These are phyloP conservation scores for Santalum album DNA, from an alignment of 164 flowering plant genomes.

Conservation along the genomic window DNA sequence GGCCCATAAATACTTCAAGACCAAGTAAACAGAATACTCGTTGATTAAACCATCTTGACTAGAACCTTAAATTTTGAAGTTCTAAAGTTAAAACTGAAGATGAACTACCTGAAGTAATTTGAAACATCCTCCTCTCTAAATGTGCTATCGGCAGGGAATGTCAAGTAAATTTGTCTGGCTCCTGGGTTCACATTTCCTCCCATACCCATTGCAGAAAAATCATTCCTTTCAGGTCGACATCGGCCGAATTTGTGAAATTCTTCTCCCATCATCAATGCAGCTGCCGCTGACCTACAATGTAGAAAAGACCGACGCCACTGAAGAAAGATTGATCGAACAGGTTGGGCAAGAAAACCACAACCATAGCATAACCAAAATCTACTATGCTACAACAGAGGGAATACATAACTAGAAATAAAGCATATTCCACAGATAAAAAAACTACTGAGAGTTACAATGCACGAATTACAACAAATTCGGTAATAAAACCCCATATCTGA, in stretches of 20 bases:
- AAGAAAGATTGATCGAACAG: no score
- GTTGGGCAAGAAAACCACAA: no score
- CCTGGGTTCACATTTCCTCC: conserved; percentile 44
- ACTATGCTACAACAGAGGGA: neutral
- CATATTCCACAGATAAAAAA: no score
- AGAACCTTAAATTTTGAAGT: neutral
- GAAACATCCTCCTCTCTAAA: conserved; percentile 95
- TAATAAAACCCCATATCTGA: no score
- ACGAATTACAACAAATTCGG: no score
- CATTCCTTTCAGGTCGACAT: conserved; percentile 38
- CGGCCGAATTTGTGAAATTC: conserved; percentile 48
- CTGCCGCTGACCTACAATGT: conserved; percentile 39
- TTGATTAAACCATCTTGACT: neutral
- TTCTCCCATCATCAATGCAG: conserved; percentile 52
- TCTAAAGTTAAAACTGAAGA: neutral
- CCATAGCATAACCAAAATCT: neutral
- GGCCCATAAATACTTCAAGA: conserved; percentile 79
- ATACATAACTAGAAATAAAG: no score
- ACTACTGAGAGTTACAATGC: no score
- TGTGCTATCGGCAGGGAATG: conserved; percentile 96
- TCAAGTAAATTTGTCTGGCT: conserved; percentile 73
- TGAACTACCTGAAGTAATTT: conserved; percentile 69
- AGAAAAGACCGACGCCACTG: neutral
- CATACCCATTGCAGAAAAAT: conserved; percentile 33
- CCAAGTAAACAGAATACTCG: neutral